Evolutionary conservation across 441 rosid genomes (phyloP), one percentile per base, ranked within the genome.

Genomic region (Oxalis stricta): DNA sequence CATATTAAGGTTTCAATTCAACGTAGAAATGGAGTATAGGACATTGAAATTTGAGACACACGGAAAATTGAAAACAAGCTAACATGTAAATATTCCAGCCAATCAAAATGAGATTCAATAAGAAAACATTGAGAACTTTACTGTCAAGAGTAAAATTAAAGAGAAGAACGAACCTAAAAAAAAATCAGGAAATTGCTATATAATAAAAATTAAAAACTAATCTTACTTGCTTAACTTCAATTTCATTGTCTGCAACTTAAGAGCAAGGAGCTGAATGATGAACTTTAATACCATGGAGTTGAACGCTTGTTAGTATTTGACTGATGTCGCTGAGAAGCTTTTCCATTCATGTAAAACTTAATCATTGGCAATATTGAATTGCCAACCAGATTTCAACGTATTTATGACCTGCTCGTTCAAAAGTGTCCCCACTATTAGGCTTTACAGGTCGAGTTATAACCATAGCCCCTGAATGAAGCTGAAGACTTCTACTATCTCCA

Each of bases 391-490:
- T 39, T 69, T 69, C n/a, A n/a, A n/a, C n/a, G 55, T 67, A 61
- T 49, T 70, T 77, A 54, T 46, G 69, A 54, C 60, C 68, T 1
- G 54, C 45, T 48, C 52, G 62, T 68, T 76, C 82, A 38, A 55
- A 60, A 64, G 70, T 60, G 54, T 59, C 72, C 49, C 45, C 59
- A 47, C 46, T 60, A 23, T 59, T 71, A 53, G 72, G 61, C 44
- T 82, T 74, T 38, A 57, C 43, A 37, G 92, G 62, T 39, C 67
- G 72, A 32, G 77, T 65, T 50, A 87, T 67, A 40, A 87, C 65
- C 99, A 92, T 87, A 52, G 99, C 95, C 58, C 94, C 94, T 10
- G 99, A 83, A 73, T 80, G 99, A 53, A 70, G 89, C 67, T 68
- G 83, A 54, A 82, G 78, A 64, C 73, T 56, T 50, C 71, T 66